Base-by-base conservation (phyloP, 2,329 filamentous ascomycete species). In the Scopulariopsis brevicaulis region DNA sequence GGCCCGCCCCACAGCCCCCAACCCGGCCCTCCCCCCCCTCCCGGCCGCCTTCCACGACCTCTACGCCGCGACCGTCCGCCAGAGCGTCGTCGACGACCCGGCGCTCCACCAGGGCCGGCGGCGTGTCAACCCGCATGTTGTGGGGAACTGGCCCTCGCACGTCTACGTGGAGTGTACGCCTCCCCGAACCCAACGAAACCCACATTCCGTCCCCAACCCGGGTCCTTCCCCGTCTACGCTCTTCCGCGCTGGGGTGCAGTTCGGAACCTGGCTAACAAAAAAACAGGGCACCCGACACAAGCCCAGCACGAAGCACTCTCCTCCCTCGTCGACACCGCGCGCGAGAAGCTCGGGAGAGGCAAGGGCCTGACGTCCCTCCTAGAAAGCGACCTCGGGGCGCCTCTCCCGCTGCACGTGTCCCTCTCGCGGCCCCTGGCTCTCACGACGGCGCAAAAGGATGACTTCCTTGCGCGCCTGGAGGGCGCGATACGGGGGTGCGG, bases 71-170 rank as follows among this genome's bases (percentile, higher is more conserved):
- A 89, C 85, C 48, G 85, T 89, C 56, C 84, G 93, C 61, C 77
- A 87, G 62, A 89, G 87, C 70, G 86, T 86, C 48, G 79, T 77
- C 64, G 94, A 97, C 71, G 88, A 96, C 67, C 91, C 93, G 1
- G 78, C 79, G 60, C 77, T 97, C 59, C 94, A 99, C 70, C 87
- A 87, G 35, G 94, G 94, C 57, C 85, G 93, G 53, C 90, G 86
- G 67, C 83, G 94, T 50, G 81, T 86, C 59, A 88, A 84, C 54
- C 92, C 93, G 25, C 94, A 99, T 71, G 77, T 93, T 28, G 82
- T 85, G 60, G 94, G 94, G 60, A 90, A 91, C 70, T 99, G 94
- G 94, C 90, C 93, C 1, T 90, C 86, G 37, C 93, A 97, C 71
- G 69, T 97, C 53, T 97, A 96, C 70, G 77, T 96, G 59, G 93